A percentile compares a stretch with the other conserved stretches of the same genome.
phyloP scores from a whole-genome alignment of 2,329 filamentous ascomycete genomes.

The Bipolaris gigantea region DNA sequence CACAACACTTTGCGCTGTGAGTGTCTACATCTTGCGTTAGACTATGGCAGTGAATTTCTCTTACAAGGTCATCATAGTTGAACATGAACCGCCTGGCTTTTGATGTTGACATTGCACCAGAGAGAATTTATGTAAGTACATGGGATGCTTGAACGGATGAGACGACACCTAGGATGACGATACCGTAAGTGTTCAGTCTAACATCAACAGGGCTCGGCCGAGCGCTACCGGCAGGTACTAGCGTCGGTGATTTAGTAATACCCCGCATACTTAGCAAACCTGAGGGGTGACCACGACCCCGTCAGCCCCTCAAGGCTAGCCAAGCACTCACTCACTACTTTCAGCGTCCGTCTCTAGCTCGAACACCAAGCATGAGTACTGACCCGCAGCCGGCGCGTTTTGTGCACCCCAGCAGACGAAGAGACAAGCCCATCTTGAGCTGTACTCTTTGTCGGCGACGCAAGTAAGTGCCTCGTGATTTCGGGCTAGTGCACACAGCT shows the following conservation, averaged over 20 bases:
- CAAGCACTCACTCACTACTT: background rate
- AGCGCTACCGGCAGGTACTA: no score
- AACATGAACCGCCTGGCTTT: no score
- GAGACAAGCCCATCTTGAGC: slow-evolving; percentile 38
- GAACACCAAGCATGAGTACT: slow-evolving; percentile 18
- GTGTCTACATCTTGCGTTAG: background rate
- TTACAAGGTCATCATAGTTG: background rate
- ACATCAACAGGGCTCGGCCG: no score
- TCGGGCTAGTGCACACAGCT: background rate
- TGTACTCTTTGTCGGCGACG: slow-evolving; percentile 34
- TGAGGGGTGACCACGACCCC: background rate
- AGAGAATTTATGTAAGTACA: no score
- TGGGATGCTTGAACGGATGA: no score
- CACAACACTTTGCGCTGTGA: background rate
- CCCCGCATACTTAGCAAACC: background rate
- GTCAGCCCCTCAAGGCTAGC: background rate
- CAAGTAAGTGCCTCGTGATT: slow-evolving; percentile 21
- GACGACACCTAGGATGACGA: no score
- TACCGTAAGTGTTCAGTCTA: no score
- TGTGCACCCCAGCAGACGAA: slow-evolving; percentile 33
- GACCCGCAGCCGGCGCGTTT: slow-evolving; percentile 23
- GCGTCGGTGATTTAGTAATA: background rate
- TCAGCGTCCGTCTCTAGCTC: background rate
- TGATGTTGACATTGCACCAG: no score
- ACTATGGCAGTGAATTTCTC: background rate